Evolutionary conservation across 2,329 filamentous ascomycete species (phyloP), one percentile per base, ranked within the genome.

Genomic region (Penicillium sp.): DNA sequence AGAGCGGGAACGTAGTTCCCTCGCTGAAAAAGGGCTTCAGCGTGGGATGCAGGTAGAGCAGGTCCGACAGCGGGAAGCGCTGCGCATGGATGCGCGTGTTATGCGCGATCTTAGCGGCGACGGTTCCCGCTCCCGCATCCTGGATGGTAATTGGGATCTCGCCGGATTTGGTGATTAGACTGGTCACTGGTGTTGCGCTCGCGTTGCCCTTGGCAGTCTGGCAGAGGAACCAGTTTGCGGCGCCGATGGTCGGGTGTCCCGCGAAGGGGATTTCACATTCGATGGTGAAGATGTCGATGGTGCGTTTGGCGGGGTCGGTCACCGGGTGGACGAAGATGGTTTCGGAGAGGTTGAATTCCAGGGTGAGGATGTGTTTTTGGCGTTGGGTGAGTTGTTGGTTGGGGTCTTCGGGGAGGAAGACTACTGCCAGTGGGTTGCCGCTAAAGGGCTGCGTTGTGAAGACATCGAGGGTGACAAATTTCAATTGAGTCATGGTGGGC

Each of bases 311-410:
- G 15, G 59, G 51, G 15, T 59, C 59, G 7, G 45, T 54, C 1
- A 54, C 56, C 8, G 68, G 66, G 57, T 84, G 79, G 17, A 86
- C 69, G 62, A 87, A 85, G 25, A 84, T 81, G 0, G 82, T 84
- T 63, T 87, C 84, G 0, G 83, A 84, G 39, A 84, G 75, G 63
- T 86, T 86, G 75, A 86, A 86, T 63, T 86, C 84, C 35, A 75
- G 71, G 5, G 84, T 82, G 57, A 87, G 81, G 47, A 67, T 69
- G 67, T 85, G 84, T 67, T 86, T 84, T 62, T 82, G 77, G 38
- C 73, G 71, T 55, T 84, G 82, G 11, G 74, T 79, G 45, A 74
- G 55, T 47, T 68, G 61, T 4, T 78, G 77, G 14, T 63, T 47
- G n/a, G 57, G 25, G 11, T 66, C 57, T 55, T 65, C 58, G 11